Conservation (phyloP, 169 alveolate species). For the Plasmodium gaboni region DNA sequence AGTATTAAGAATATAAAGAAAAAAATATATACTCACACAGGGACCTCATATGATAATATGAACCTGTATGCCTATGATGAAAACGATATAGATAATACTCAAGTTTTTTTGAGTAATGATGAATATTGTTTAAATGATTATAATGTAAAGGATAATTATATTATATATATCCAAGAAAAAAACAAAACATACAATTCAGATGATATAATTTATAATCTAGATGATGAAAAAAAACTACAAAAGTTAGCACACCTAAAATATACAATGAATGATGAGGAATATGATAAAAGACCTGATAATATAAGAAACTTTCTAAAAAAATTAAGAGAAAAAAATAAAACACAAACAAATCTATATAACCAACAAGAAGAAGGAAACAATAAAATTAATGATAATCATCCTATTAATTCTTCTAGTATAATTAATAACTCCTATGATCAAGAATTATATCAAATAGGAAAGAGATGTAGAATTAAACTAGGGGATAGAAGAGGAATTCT, state of each 20-base stretch:
- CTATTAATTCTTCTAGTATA: background rate
- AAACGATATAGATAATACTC: constrained; percentile 49
- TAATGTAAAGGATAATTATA: constrained; percentile 76
- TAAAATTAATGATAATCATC: background rate
- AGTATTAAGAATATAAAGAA: constrained; percentile 77
- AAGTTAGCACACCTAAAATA: constrained; percentile 79
- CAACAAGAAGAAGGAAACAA: background rate
- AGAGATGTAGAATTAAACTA: constrained; percentile 73
- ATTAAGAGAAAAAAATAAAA: constrained; percentile 38
- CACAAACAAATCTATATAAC: background rate
- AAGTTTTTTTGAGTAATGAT: constrained; percentile 72
- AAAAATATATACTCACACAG: constrained; percentile 80
- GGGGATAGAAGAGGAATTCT: constrained; percentile 78
- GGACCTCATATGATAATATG: constrained; percentile 72
- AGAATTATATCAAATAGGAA: constrained; percentile 66
- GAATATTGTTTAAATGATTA: constrained; percentile 54
- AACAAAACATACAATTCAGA: background rate
- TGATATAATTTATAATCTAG: constrained; percentile 49
- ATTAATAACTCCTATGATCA: constrained; percentile 28
- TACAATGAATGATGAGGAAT: constrained; percentile 92
- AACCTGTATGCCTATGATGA: constrained; percentile 78
- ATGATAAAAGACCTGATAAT: constrained; percentile 86
- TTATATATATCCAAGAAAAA: constrained; percentile 66
- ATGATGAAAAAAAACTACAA: constrained; percentile 34
- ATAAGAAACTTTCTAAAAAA: constrained; percentile 87